Conservation (phyloP, 108 stramenopile species). For the Cyclotella baltica region DNA sequence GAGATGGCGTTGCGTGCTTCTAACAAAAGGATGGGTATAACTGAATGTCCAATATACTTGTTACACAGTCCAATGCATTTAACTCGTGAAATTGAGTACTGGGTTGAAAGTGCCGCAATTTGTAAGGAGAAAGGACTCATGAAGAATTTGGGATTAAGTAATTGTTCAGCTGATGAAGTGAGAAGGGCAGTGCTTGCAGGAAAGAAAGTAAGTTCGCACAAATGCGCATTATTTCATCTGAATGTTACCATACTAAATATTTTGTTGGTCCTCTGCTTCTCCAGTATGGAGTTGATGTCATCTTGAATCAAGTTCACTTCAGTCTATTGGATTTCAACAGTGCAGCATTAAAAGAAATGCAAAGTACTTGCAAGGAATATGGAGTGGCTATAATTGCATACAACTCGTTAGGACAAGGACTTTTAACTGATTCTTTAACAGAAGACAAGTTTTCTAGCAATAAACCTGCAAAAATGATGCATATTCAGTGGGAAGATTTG, state of each 20-base stretch:
- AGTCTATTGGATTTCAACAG: conserved; percentile 74
- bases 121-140: conserved; percentile 76
- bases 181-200: conserved; percentile 71
- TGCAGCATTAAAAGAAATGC: conserved; percentile 64
- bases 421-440: conserved; percentile 68
- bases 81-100: conserved; percentile 64
- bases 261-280: no score
- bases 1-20: conserved; percentile 64
- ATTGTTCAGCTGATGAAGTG: conserved; percentile 76
- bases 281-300: conserved; percentile 62
- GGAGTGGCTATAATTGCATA: conserved; percentile 71
- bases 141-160: conserved; percentile 68
- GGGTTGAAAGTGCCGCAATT: conserved; percentile 60
- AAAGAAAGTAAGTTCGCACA: conserved; percentile 31
- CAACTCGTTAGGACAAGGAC: conserved; percentile 78
- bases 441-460: conserved; percentile 58
- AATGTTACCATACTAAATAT: no score
- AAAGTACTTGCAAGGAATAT: conserved; percentile 60
- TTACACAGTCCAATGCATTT: conserved; percentile 75
- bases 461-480: conserved; percentile 72
- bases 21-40: conserved; percentile 55
- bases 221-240: no score
- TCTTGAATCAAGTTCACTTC: conserved; percentile 77
- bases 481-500: conserved; percentile 57
- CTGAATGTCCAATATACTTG: conserved; percentile 65